Evolutionary conservation across 2,329 filamentous ascomycete species (phyloP), one percentile per base, ranked within the genome.

Genomic region (Xylariaceae sp.): DNA sequence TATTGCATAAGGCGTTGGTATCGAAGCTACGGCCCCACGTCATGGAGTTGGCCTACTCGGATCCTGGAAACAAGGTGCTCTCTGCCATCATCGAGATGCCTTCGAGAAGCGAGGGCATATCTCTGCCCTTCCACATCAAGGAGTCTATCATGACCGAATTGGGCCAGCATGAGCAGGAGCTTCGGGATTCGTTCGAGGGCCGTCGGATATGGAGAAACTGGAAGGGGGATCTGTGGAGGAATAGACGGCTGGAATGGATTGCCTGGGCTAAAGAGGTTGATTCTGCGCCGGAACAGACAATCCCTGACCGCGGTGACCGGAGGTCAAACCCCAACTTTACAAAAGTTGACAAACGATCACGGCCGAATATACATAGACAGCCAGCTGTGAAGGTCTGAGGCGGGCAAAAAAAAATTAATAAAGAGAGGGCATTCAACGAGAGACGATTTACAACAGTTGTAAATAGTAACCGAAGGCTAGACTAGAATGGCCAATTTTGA

Each of bases 191-290:
- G 3, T 77, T 71, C 65, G 66, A 70, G 47, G 76, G 76, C 0
- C 62, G 75, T 7, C 72, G 68, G 39, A 71, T 75, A 7, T 79
- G 75, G 76, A 64, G 72, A 17, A 64, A 63, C 26, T 79, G 75
- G 74, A 71, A 69, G 56, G 74, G 74, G 9, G 75, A 79, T 44
- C 54, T 71, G 56, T 79, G 74, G 73, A 71, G 69, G 52, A 69
- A 69, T 33, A 61, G 69, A 29, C 59, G 68, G 34, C 57, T 62
- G 12, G 74, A 78, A 34, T 80, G 76, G 76, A 71, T 75, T 45
- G 53, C 62, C 3, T 78, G 74, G 71, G 70, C 70, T 43, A 77
- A 73, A 59, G 73, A 75, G 48, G 62, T 68, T 11, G 65, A 68
- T 46, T 49, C 51, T 9, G 30, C 24, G n/a, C 37, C 44, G n/a